These are phyloP conservation scores for Dalbergia cochinchinensis DNA, from an alignment of 306 rosid genomes.

Conservation along the genomic window DNA sequence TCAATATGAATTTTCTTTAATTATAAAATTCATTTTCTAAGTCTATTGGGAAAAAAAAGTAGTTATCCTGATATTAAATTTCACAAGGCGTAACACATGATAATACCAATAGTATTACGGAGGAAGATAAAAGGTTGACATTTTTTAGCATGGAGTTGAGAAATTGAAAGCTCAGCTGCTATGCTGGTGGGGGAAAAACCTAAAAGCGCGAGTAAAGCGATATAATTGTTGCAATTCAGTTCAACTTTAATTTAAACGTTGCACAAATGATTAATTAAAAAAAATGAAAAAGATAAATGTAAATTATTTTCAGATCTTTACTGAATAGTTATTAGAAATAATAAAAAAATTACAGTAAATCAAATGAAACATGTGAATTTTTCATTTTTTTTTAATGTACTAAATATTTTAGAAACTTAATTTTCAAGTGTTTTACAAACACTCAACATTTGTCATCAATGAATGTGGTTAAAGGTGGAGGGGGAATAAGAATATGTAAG, in stretches of 20 bases:
- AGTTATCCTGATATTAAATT: neutral
- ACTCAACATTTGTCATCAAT: too few relatives aligned
- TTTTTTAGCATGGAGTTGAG: neutral
- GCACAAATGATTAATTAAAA: neutral
- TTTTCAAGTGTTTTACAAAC: too few relatives aligned
- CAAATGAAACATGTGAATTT: too few relatives aligned
- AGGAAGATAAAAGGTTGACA: neutral
- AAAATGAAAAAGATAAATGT: too few relatives aligned
- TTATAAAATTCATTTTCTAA: too few relatives aligned
- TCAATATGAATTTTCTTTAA: too few relatives aligned
- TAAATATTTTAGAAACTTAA: too few relatives aligned
- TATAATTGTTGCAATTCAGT: neutral
- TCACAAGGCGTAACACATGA: neutral
- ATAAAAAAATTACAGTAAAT: too few relatives aligned
- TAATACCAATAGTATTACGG: neutral
- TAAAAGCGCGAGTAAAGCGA: slow-evolving; percentile 1
- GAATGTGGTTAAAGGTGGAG: too few relatives aligned
- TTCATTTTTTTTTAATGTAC: too few relatives aligned
- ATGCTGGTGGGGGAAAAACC: neutral
- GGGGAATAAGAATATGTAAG: too few relatives aligned
- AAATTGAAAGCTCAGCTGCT: slow-evolving; percentile 22
- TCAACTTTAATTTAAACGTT: neutral
- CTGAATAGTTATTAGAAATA: neutral
- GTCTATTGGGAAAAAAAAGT: neutral
- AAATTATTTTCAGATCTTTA: too few relatives aligned